Evolutionary conservation across 305 asterid genomes (phyloP), one percentile per base, ranked within the genome.

Genomic region (Solanum hybrid): DNA sequence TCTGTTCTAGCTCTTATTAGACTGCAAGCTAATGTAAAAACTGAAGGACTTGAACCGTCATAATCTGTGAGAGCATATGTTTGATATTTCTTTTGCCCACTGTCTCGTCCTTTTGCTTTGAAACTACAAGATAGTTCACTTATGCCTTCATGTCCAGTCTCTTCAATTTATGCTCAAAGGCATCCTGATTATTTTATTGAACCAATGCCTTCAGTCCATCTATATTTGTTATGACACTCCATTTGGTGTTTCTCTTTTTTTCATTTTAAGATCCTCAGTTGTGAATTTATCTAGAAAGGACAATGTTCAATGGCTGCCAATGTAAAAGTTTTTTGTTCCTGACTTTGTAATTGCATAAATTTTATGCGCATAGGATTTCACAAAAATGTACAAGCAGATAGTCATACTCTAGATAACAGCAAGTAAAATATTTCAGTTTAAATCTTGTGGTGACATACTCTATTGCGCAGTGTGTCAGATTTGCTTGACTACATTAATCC

Each of bases 401-500:
- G 31, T 74, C 74, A 16, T 42, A 29, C 76, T 2, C 88, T 85
- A 85, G 88, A 57, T 61, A 51, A 29, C 88, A 51, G 22, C 57
- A 20, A 57, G 42, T 2, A 85, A 85, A 85, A 11, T 57, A 31
- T 33, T 51, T 85, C 75, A 85, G 22, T 61, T 57, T 31, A 20
- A 85, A 85, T 46, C 74, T 46, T 57, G 88, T 85, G 88, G 46
- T 85, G 42, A 57, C 29, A 33, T 57, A 20, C 76, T 57, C 29
- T 31, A 20, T 57, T 57, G 73, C 2, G 35, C 88, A 85, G 88
- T 85, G 88, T 85, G 42, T 97, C 99, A 39, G 99, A 97, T 96
- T 94, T 97, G 95, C 98, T 97, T 20, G 99, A 97, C 95, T 97
- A 95, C 95, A 97, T 97, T 78, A 96, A 94, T 92, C 99, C 99